Evolutionary conservation across 345 rosid species (phyloP).

Genomic region (Gossypium herbaceum): DNA sequence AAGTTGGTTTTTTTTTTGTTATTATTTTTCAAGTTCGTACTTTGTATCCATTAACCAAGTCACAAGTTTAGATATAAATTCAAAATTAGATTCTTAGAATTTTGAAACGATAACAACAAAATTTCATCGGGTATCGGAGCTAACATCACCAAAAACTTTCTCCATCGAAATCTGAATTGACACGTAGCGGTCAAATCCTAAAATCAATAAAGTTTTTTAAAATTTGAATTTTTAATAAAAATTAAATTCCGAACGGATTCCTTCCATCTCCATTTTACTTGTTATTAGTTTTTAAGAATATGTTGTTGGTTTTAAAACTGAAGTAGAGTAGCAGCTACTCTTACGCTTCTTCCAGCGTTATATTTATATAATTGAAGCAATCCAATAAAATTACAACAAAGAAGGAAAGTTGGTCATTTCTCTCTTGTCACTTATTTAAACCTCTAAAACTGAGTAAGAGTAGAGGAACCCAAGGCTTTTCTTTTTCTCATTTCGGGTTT

Average conservation of each 20-base stretch:
- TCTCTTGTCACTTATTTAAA: not conserved
- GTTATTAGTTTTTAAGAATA: conserved; percentile 11
- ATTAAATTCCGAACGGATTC: not conserved
- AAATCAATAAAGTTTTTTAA: not conserved
- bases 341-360: not conserved
- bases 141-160: not conserved
- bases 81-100: not conserved
- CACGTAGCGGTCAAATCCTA: not conserved
- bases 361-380: conserved; percentile 5
- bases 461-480: conserved; percentile 1
- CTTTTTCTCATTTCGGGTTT: no score
- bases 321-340: conserved; percentile 31
- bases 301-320: conserved; percentile 33
- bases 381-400: not conserved
- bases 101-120: not conserved
- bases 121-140: not conserved
- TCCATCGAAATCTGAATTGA: not conserved
- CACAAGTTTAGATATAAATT: no score
- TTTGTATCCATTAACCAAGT: no score
- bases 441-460: not conserved
- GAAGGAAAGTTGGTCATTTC: conserved; percentile 31
- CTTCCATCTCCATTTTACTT: not conserved
- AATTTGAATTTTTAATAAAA: no score
- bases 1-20: no score
- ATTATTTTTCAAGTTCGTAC: no score